Conservation (phyloP, 2,329 filamentous ascomycete species). For the Penicillium sp. region DNA sequence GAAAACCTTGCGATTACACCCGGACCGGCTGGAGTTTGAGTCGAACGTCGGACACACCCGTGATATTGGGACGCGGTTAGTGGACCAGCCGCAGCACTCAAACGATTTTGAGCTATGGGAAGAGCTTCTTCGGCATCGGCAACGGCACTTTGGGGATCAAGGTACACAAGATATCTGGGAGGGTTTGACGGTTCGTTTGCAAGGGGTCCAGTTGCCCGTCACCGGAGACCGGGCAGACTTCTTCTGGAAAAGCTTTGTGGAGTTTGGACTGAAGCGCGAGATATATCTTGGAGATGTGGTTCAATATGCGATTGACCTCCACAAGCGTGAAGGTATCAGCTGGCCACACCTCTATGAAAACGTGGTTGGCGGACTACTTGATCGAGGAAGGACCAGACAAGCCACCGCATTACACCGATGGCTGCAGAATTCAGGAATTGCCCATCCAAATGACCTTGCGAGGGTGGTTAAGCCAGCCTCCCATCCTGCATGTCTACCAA, state of each 20-base stretch:
- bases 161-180: constrained; percentile 49
- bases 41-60: constrained; percentile 45
- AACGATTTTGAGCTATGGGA: constrained; percentile 50
- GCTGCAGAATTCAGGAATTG: constrained; percentile 40
- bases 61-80: constrained; percentile 41
- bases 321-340: constrained; percentile 42
- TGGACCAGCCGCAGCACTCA: constrained; percentile 38
- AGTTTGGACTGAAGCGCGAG: constrained; percentile 39
- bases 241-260: constrained; percentile 48
- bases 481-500: constrained; percentile 21
- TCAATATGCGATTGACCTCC: constrained; percentile 46
- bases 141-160: constrained; percentile 47
- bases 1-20: constrained; percentile 31
- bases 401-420: constrained; percentile 44
- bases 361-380: constrained; percentile 43
- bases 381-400: constrained; percentile 31
- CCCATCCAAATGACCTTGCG: constrained; percentile 33
- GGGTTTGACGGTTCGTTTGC: constrained; percentile 37
- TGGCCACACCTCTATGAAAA: constrained; percentile 43
- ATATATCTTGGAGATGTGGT: constrained; percentile 38
- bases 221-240: constrained; percentile 41
- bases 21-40: constrained; percentile 45
- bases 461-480: constrained; percentile 34
- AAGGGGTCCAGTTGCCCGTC: constrained; percentile 40
- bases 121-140: constrained; percentile 48